These are phyloP conservation scores for Pseudopyrenochaeta lycopersici DNA, from an alignment of 2,329 filamentous ascomycete genomes.

Conservation along the genomic window DNA sequence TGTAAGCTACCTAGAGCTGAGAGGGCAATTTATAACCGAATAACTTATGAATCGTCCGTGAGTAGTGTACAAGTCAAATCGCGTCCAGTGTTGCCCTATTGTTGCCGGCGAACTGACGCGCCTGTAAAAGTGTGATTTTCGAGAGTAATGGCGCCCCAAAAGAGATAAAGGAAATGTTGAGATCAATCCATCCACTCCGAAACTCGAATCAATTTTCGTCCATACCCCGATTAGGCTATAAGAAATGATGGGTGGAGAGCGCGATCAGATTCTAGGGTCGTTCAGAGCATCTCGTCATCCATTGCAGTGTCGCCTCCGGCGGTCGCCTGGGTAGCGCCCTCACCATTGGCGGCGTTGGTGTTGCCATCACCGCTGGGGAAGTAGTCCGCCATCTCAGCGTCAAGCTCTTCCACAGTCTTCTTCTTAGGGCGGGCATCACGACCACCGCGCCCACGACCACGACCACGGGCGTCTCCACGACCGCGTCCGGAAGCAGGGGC, in stretches of 20 bases:
- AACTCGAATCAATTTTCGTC: conserved; percentile 17
- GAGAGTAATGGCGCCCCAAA: conserved; percentile 24
- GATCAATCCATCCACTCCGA: conserved; percentile 15
- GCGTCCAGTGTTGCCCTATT: conserved; percentile 10
- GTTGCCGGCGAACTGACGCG: conserved; percentile 13
- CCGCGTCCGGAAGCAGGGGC: conserved; percentile 57
- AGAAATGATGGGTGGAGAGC: not conserved
- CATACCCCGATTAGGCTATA: conserved; percentile 16
- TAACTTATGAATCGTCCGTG: conserved; percentile 15
- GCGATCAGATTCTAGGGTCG: conserved; percentile 6
- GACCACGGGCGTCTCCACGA: conserved; percentile 53
- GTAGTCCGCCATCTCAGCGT: conserved; percentile 98
- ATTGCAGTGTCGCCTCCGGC: conserved; percentile 48
- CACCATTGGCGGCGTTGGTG: conserved; percentile 56
- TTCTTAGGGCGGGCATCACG: conserved; percentile 72
- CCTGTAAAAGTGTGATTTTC: conserved; percentile 14
- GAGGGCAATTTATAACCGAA: conserved; percentile 22
- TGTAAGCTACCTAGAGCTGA: conserved; percentile 25
- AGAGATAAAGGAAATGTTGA: conserved; percentile 19
- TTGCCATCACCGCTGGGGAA: conserved; percentile 66
- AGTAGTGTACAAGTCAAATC: conserved; percentile 35
- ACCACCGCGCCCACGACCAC: conserved; percentile 57
- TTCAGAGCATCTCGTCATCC: conserved; percentile 52
- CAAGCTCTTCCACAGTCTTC: conserved; percentile 96
- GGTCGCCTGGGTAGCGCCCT: conserved; percentile 54